Evolutionary conservation across 2,329 filamentous ascomycete species (phyloP), one percentile per base, ranked within the genome.

Genomic region (Fusarium goolgardi): DNA sequence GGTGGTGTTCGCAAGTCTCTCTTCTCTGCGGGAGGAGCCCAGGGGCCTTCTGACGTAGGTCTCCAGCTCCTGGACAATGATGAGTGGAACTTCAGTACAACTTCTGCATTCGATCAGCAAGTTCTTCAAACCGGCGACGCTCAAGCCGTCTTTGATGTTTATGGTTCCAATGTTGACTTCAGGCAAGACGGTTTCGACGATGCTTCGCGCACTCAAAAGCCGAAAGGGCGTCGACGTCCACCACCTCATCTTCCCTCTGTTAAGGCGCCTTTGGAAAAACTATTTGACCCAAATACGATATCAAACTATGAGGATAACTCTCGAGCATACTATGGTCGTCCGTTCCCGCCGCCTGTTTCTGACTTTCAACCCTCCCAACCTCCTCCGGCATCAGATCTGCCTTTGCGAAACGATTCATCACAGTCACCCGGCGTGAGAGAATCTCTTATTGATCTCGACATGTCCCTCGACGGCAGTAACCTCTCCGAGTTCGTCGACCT

Each of bases 1-100:
- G 92, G 92, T 25, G 91, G 91, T 29, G 88, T 87, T 69, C 86
- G 92, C 45, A 87, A 86, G 65, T 90, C 88, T 18, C 80, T 91
- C 1, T 91, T 91, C 66, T 83, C 83, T 8, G 78, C 82, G 4
- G 85, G 85, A 23, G 88, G 88, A 59, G 88, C 87, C 3, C 86
- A 88, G 65, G 84, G 81, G 2, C 81, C 84, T 15, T 78, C 78
- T 2, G 81, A 84, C 27, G 71, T 83, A 20, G 76, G 78, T 1
- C 80, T 82, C 4, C 81, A 81, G 3, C 80, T 80, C 1, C 72
- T 85, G 62, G 81, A 82, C 18, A 83, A 83, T 58, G 87, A 90
- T 65, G 87, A 90, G 66, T 90, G 88, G 88, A 90, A 90, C 63
- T 90, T 90, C 65, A 89, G 86, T 71, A 89, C 88, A 1, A 90